Percentiles rank a stretch among this genome's conserved stretches.
These are phyloP conservation scores for Erigeron canadensis DNA, from an alignment of 129 eudicot species.

Conservation along the genomic window DNA sequence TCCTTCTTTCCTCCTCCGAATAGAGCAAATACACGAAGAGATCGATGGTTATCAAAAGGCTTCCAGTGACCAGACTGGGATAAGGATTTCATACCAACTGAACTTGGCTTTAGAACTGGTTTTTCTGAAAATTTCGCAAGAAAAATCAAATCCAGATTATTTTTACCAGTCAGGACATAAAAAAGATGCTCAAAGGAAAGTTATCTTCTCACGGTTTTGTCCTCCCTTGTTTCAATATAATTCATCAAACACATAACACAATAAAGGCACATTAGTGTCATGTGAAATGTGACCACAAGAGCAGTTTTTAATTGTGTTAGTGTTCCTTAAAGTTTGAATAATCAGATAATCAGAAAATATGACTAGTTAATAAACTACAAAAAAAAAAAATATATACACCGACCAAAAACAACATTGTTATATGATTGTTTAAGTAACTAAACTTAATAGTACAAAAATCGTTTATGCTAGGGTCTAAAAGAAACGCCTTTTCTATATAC, in stretches of 20 bases:
- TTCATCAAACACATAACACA: neutral
- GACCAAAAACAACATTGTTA: too few relatives aligned
- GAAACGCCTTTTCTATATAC: too few relatives aligned
- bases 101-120: slow-evolving; percentile 28
- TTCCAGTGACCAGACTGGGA: slow-evolving; percentile 33
- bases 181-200: slow-evolving; percentile 4
- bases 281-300: neutral
- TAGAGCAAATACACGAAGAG: slow-evolving; percentile 55
- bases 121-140: slow-evolving; percentile 47
- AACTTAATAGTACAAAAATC: too few relatives aligned
- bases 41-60: slow-evolving; percentile 36
- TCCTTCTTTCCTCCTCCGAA: slow-evolving; percentile 96
- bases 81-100: slow-evolving; percentile 38
- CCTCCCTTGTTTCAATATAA: neutral
- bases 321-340: too few relatives aligned
- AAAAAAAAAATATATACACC: too few relatives aligned
- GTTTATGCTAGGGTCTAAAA: too few relatives aligned
- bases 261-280: neutral
- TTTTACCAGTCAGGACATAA: neutral
- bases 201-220: neutral
- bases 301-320: too few relatives aligned
- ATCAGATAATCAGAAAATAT: too few relatives aligned
- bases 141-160: slow-evolving; percentile 2
- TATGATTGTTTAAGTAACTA: too few relatives aligned
- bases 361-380: too few relatives aligned